A percentile compares a stretch with the other conserved stretches of the same genome.
phyloP scores from a whole-genome alignment of 1,139 yeast species.

The Nematodospora anomalae region DNA sequence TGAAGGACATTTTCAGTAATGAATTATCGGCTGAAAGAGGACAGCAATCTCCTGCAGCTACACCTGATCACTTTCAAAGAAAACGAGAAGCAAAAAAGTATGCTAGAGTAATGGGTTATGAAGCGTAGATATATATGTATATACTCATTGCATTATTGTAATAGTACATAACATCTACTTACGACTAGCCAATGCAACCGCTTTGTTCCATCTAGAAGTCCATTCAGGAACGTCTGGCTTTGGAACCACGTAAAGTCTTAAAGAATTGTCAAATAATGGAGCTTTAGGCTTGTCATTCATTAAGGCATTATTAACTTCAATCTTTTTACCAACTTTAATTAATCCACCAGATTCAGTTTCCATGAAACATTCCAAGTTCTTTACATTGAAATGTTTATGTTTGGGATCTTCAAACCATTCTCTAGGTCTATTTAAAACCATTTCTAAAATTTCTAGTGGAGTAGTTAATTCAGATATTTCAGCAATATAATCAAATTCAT shows the following conservation, averaged over 20 bases:
- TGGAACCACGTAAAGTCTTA: conserved; percentile 79
- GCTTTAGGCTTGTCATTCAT: conserved; percentile 63
- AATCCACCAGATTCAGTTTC: conserved; percentile 85
- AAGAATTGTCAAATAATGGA: conserved; percentile 75
- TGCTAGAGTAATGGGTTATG: conserved; percentile 55
- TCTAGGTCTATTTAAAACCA: conserved; percentile 62
- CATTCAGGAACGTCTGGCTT: conserved; percentile 64
- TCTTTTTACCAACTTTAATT: conserved; percentile 80
- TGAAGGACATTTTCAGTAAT: conserved; percentile 66
- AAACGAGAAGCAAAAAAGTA: conserved; percentile 49
- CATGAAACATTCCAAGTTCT: conserved; percentile 69
- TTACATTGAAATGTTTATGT: conserved; percentile 58
- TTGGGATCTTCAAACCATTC: conserved; percentile 70
- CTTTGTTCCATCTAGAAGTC: conserved; percentile 68
- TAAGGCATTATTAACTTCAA: conserved; percentile 63
- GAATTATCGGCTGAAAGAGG: conserved; percentile 51
- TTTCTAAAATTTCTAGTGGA: conserved; percentile 55
- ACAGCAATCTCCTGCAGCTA: conserved; percentile 56
- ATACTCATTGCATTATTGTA: no score
- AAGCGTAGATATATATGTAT: conserved; percentile 1
- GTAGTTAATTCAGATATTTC: conserved; percentile 71
- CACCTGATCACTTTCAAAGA: conserved; percentile 26
- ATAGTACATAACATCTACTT: conserved; percentile 9
- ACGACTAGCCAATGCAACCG: conserved; percentile 57
- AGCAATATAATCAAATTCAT: conserved; percentile 80